Evolutionary conservation across 1,284 basidiomycete species (phyloP), one percentile per base, ranked within the genome.

Genomic region (Ustilago shanxiensis): DNA sequence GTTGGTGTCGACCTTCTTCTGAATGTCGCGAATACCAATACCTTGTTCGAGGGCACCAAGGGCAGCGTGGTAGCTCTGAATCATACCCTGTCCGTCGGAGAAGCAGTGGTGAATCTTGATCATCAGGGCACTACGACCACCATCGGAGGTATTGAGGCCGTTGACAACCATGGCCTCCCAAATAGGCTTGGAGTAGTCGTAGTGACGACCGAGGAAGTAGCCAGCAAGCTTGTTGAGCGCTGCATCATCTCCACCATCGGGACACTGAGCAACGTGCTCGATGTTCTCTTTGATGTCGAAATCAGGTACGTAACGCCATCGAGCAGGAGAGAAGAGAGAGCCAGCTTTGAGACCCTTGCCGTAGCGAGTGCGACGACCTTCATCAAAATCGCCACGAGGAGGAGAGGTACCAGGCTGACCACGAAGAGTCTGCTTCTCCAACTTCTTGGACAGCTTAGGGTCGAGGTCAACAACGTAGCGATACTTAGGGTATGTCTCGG

Each of bases 101-200:
- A 86, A 79, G 57, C 77, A 74, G 68, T 86, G 84, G 64, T 86
- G 84, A 41, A 86, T 83, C 71, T 86, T 86, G 83, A 86, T 84
- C 82, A 86, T 83, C 29, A 86, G 69, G 6, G 82, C 83, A 39
- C 78, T 80, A 47, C 73, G 73, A 22, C 79, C 82, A 24, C 84
- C 84, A 28, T 85, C 77, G 18, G 62, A 49, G 13, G 82, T 85
- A 65, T 82, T 62, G 59, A 86, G 71, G 24, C 83, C 83, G 13
- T 79, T 83, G 49, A 86, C 83, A n/a, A 83, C 72, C 31, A 85
- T 71, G 11, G 84, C 84, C 59, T 84, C 80, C 84, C 84, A 86
- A 33, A 85, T 75, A 4, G 84, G 84, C 71, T 84, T 86, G 39
- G 71, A 77, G 56, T 79, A 86, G 77, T 86, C 79, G 61, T 78